phyloP scores from a whole-genome alignment of 2,329 filamentous ascomycete species.

The Fusarium sp. region DNA sequence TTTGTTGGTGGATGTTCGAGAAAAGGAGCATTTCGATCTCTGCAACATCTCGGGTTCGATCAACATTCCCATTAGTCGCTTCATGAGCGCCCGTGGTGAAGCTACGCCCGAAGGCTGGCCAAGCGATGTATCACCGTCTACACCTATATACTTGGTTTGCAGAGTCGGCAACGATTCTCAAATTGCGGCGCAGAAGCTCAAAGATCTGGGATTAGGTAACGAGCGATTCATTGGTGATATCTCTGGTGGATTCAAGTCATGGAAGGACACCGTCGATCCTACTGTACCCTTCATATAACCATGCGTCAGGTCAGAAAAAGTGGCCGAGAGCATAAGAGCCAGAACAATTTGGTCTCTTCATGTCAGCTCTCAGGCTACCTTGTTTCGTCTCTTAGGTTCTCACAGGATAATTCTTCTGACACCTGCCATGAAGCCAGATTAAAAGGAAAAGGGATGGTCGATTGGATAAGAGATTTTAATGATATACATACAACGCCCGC shows the following conservation, averaged over 20 bases:
- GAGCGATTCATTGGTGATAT: slow-evolving; percentile 76
- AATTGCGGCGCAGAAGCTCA: slow-evolving; percentile 72
- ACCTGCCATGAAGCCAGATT: neutral
- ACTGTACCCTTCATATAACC: slow-evolving; percentile 63
- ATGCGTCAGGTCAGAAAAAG: neutral
- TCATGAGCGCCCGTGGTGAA: slow-evolving; percentile 62
- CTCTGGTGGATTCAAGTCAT: slow-evolving; percentile 75
- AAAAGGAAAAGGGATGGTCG: slow-evolving; percentile 27
- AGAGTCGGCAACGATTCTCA: slow-evolving; percentile 84
- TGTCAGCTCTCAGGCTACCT: neutral
- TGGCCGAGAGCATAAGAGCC: neutral
- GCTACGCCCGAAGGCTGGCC: slow-evolving; percentile 54
- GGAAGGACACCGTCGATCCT: slow-evolving; percentile 75
- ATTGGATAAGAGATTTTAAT: slow-evolving; percentile 45
- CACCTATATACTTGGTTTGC: slow-evolving; percentile 77
- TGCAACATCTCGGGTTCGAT: slow-evolving; percentile 80
- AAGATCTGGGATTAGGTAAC: slow-evolving; percentile 67
- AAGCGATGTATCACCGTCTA: slow-evolving; percentile 51
- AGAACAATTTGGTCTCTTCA: neutral
- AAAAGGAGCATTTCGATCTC: slow-evolving; percentile 85
- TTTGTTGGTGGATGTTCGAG: slow-evolving; percentile 83
- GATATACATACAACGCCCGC: slow-evolving; percentile 46
- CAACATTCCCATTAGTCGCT: slow-evolving; percentile 71
- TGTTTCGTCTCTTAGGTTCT: too few species aligned
- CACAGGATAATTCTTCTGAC: neutral